These are phyloP conservation scores for Phytophthora pini DNA, from an alignment of 352 stramenopile species.

Conservation along the genomic window DNA sequence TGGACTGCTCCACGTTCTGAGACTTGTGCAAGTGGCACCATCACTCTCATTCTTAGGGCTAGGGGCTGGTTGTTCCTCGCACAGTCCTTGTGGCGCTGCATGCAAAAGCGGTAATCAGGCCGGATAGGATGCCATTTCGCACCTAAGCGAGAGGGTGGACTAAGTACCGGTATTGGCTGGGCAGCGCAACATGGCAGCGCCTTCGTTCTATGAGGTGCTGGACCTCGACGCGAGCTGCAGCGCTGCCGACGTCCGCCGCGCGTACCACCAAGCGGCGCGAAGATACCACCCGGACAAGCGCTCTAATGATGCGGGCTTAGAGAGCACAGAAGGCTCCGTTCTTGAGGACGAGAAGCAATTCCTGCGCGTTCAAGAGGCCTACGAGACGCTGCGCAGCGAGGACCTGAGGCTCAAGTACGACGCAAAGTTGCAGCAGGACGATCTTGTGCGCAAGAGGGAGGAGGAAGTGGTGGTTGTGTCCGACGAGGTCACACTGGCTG, in stretches of 20 bases:
- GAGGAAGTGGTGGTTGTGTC: constrained; percentile 66
- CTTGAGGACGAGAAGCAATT: constrained; percentile 44
- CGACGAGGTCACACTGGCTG: constrained; percentile 54
- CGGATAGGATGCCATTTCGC: constrained; percentile 22
- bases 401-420: constrained; percentile 63
- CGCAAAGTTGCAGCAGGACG: constrained; percentile 45
- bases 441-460: constrained; percentile 42
- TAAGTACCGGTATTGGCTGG: background rate
- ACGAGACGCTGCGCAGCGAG: constrained; percentile 65
- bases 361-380: constrained; percentile 66
- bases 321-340: background rate
- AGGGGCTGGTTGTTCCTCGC: constrained; percentile 25
- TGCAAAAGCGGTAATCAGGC: constrained; percentile 19
- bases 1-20: constrained; percentile 9
- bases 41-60: constrained; percentile 19
- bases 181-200: constrained; percentile 3
- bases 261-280: constrained; percentile 71
- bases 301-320: background rate
- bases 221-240: constrained; percentile 50
- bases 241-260: constrained; percentile 66
- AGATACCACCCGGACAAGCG: constrained; percentile 76
- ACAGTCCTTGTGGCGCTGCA: constrained; percentile 30
- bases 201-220: constrained; percentile 70
- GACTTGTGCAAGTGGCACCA: constrained; percentile 26
- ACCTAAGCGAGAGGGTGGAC: constrained; percentile 17